These are phyloP conservation scores for Beauveria asiatica DNA, from an alignment of 2,329 filamentous ascomycete species.

Conservation along the genomic window DNA sequence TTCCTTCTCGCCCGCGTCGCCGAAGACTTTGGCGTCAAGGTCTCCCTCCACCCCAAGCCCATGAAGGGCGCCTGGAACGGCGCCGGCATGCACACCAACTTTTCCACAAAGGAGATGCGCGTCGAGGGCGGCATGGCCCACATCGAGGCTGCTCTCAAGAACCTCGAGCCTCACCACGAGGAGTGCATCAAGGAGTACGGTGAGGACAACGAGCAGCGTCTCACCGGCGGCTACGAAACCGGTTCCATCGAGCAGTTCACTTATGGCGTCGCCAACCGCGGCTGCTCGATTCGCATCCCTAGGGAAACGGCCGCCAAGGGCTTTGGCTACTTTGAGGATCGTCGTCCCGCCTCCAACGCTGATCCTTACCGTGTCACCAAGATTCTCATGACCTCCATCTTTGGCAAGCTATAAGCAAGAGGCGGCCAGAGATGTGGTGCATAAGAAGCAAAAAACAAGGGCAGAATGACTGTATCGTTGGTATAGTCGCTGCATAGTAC, in stretches of 20 bases:
- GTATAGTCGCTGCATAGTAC: not conserved
- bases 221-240: conserved; percentile 92
- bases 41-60: conserved; percentile 92
- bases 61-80: conserved; percentile 93
- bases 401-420: conserved; percentile 25
- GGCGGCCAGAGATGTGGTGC: not conserved
- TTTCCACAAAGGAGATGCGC: conserved; percentile 84
- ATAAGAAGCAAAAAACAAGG: not conserved
- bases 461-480: not conserved
- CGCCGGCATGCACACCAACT: conserved; percentile 87
- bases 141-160: conserved; percentile 82
- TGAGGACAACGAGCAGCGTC: conserved; percentile 88
- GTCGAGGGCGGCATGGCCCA: conserved; percentile 88
- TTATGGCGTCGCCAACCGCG: conserved; percentile 93
- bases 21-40: conserved; percentile 93
- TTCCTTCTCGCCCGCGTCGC: conserved; percentile 84
- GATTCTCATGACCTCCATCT: conserved; percentile 66
- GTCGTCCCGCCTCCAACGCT: conserved; percentile 74
- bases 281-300: conserved; percentile 86
- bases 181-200: conserved; percentile 93
- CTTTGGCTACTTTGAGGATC: conserved; percentile 90
- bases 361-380: conserved; percentile 78
- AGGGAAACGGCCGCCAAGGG: conserved; percentile 76
- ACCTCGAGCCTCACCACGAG: conserved; percentile 66
- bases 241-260: conserved; percentile 88